Evolutionary conservation across 2,329 filamentous ascomycete genomes (phyloP).

Genomic region (Penicillium sp.): DNA sequence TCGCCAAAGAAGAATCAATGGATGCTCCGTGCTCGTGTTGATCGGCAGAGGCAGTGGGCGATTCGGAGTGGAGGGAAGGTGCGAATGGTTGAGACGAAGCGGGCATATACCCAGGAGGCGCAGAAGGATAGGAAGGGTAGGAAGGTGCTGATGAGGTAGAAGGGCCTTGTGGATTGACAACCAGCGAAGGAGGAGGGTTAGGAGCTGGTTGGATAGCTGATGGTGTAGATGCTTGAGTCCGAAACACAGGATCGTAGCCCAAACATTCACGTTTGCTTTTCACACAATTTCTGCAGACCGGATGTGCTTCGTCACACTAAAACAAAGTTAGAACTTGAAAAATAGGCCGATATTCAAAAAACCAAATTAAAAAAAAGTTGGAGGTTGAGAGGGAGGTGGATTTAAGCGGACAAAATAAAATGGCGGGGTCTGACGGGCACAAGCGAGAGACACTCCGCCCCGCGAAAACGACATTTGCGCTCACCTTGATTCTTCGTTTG

Average conservation of each 20-base stretch:
- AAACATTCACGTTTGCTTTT: slow-evolving; percentile 68
- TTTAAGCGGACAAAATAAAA: slow-evolving; percentile 26
- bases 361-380: slow-evolving; percentile 10
- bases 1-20: slow-evolving; percentile 67
- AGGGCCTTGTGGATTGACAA: slow-evolving; percentile 43
- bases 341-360: slow-evolving; percentile 4
- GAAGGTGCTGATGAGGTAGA: slow-evolving; percentile 27
- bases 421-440: slow-evolving; percentile 30
- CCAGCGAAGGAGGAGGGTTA: slow-evolving; percentile 44
- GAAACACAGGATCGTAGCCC: slow-evolving; percentile 68
- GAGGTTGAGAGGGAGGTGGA: slow-evolving; percentile 14
- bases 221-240: slow-evolving; percentile 66
- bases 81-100: slow-evolving; percentile 41
- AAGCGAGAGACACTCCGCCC: slow-evolving; percentile 29
- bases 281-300: slow-evolving; percentile 72
- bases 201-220: slow-evolving; percentile 65
- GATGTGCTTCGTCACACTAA: slow-evolving; percentile 94
- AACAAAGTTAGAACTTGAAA: slow-evolving; percentile 15
- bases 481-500: slow-evolving; percentile 71
- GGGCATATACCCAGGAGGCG: slow-evolving; percentile 43
- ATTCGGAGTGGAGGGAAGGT: slow-evolving; percentile 40
- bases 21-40: slow-evolving; percentile 59
- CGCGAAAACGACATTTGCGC: slow-evolving; percentile 19
- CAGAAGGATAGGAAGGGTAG: slow-evolving; percentile 40
- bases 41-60: slow-evolving; percentile 43